Base-by-base conservation (phyloP, 1,284 basidiomycete species). In the Ustilago bromivora region DNA sequence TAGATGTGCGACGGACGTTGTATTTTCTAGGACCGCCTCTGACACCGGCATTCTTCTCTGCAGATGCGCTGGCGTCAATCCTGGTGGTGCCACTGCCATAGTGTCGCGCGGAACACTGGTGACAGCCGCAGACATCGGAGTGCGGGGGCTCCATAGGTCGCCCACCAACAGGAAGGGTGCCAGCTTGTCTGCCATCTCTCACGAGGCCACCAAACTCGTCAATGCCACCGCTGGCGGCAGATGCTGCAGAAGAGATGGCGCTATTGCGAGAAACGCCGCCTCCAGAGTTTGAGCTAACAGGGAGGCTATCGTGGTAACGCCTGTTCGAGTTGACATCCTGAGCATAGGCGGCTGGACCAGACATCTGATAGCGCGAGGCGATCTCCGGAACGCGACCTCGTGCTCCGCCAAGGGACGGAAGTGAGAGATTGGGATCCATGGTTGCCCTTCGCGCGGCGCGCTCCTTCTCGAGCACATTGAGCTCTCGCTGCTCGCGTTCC, bases 51-150 rank as follows among this genome's bases (percentile, higher is more conserved):
- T 32, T 51, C 49, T 51, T 51, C 11, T 51, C 43, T 15, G 11
- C 43, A 19, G 43, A 11, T 46, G 49, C 34, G 28, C 47, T 28
- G 36, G 31, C 32, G 15, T 61, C 60, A 51, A 43, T 34, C 15
- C 51, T 56, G 9, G 61, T 53, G 23, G 47, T 52, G 1, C 61
- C 61, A 46, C 54, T 76, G 53, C 64, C 70, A 13, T 83, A 83
- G 59, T 83, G 76, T 3, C 73, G 66, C 0, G 66, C 76, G 3
- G 77, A 80, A 59, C 82, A 83, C 43, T 71, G 63, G 35, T 78
- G 77, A 49, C 82, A 83, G 3, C 82, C 82, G 34, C 82, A 83
- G 7, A 81, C 73, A n/a, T 76, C 78, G 9, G 80, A 80, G 59
- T 83, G 82, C 17, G 76, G 65, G 19, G 76, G 56, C 19, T 77